Percentiles rank a stretch among this genome's conserved stretches.
phyloP scores from a whole-genome alignment of 345 rosid genomes.

The Eucalyptus leucophloia region DNA sequence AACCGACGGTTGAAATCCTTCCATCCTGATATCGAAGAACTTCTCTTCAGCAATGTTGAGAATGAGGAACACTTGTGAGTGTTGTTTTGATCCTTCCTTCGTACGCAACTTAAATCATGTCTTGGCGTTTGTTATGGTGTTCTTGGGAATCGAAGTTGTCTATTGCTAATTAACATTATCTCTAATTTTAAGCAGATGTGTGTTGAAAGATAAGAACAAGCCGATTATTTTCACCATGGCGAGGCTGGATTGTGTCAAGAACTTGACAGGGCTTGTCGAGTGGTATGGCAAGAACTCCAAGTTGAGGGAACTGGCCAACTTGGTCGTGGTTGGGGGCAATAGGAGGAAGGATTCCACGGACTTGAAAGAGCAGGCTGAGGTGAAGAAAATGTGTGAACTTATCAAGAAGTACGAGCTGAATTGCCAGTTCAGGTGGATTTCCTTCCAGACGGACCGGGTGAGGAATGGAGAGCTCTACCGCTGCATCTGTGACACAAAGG shows the following conservation, averaged over 20 bases:
- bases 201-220: slow-evolving; percentile 65
- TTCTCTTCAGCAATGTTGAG: slow-evolving; percentile 68
- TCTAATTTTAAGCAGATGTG: slow-evolving; percentile 27
- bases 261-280: slow-evolving; percentile 77
- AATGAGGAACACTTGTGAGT: slow-evolving; percentile 63
- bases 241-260: slow-evolving; percentile 85
- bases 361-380: slow-evolving; percentile 79
- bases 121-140: neutral
- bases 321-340: slow-evolving; percentile 83
- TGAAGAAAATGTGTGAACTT: slow-evolving; percentile 67
- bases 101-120: neutral
- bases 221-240: slow-evolving; percentile 91
- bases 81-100: neutral
- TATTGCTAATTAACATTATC: neutral
- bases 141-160: neutral
- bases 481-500: slow-evolving; percentile 46
- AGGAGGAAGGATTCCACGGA: slow-evolving; percentile 82
- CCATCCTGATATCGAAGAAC: slow-evolving; percentile 58
- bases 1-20: slow-evolving; percentile 33
- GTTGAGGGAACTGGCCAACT: slow-evolving; percentile 66
- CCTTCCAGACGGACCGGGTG: slow-evolving; percentile 64
- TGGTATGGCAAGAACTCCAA: slow-evolving; percentile 77
- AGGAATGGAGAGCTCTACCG: slow-evolving; percentile 76
- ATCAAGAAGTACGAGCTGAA: slow-evolving; percentile 56
- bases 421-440: slow-evolving; percentile 80